These are phyloP conservation scores for Talaromyces borbonicus DNA, from an alignment of 495 filamentous ascomycete genomes.

Conservation along the genomic window DNA sequence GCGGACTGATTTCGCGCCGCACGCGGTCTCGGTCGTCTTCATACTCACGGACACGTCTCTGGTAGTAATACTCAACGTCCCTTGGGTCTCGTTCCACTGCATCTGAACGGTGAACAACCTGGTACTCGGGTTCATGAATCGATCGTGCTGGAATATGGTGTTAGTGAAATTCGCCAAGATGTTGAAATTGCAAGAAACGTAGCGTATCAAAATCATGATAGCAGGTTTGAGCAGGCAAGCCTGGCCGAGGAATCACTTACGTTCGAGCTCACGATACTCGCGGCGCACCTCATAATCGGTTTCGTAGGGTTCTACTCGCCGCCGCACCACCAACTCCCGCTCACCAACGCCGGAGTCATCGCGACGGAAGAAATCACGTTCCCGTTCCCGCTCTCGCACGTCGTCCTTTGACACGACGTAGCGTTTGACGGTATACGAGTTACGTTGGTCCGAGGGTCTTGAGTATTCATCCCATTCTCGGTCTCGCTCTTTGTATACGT, in stretches of 20 bases:
- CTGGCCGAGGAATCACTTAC: slow-evolving; percentile 25
- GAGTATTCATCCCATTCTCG: slow-evolving; percentile 29
- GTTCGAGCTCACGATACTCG: slow-evolving; percentile 42
- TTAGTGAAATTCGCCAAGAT: not conserved
- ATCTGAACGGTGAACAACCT: slow-evolving; percentile 58
- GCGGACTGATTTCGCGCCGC: slow-evolving; percentile 46
- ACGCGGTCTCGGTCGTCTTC: slow-evolving; percentile 40
- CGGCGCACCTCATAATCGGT: slow-evolving; percentile 32
- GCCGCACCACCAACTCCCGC: slow-evolving; percentile 40
- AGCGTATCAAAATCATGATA: too few species aligned
- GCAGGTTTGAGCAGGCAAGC: slow-evolving; percentile 10
- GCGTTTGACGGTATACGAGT: slow-evolving; percentile 35
- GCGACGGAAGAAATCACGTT: slow-evolving; percentile 30
- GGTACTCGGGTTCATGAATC: slow-evolving; percentile 53
- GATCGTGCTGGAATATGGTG: slow-evolving; percentile 3
- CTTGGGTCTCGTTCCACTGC: slow-evolving; percentile 29
- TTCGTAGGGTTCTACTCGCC: slow-evolving; percentile 35
- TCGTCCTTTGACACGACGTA: slow-evolving; percentile 41
- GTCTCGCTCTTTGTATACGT: slow-evolving; percentile 36
- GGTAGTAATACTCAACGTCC: slow-evolving; percentile 59
- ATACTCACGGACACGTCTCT: slow-evolving; percentile 48
- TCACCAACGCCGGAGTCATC: slow-evolving; percentile 29
- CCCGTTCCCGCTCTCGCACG: slow-evolving; percentile 23
- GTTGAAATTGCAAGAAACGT: too few species aligned
- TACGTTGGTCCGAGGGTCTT: slow-evolving; percentile 20